Conservation (phyloP, 202 grass and related monocot species). For the Tripidium arundinaceum region DNA sequence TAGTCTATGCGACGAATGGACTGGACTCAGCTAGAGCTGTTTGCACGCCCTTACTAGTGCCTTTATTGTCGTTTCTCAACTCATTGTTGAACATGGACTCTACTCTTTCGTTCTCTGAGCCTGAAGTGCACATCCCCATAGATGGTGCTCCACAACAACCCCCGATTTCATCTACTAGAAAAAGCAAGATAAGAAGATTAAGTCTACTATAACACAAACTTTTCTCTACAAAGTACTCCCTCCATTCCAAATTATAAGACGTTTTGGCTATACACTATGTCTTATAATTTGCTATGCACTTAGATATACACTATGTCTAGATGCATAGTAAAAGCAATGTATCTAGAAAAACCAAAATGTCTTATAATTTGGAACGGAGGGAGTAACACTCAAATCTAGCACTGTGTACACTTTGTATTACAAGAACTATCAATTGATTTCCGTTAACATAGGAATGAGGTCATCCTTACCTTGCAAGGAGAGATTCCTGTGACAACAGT, state of each 20-base stretch:
- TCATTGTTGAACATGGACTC: constrained; percentile 2
- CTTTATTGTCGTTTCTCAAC: not conserved
- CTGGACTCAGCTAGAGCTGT: not conserved
- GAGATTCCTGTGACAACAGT: not conserved
- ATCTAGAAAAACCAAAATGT: no score
- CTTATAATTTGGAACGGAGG: no score
- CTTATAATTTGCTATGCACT: no score
- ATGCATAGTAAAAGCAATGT: no score
- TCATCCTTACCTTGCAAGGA: constrained; percentile 10
- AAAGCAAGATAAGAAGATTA: constrained; percentile 1
- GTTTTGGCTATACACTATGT: no score
- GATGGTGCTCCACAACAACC: constrained; percentile 1
- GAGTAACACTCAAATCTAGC: not conserved
- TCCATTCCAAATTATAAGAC: no score
- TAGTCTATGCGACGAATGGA: no score
- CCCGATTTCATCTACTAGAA: constrained; percentile 5
- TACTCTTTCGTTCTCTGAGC: not conserved
- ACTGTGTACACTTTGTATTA: not conserved
- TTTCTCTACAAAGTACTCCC: not conserved
- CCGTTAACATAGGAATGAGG: not conserved
- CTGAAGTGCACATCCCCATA: not conserved
- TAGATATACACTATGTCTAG: no score
- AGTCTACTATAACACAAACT: constrained; percentile 1
- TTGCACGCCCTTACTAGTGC: constrained; percentile 23
- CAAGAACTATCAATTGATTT: not conserved